A percentile compares a stretch with the other conserved stretches of the same genome.
These are phyloP conservation scores for Xylaria cubensis DNA, from an alignment of 495 filamentous ascomycete genomes.

Conservation along the genomic window DNA sequence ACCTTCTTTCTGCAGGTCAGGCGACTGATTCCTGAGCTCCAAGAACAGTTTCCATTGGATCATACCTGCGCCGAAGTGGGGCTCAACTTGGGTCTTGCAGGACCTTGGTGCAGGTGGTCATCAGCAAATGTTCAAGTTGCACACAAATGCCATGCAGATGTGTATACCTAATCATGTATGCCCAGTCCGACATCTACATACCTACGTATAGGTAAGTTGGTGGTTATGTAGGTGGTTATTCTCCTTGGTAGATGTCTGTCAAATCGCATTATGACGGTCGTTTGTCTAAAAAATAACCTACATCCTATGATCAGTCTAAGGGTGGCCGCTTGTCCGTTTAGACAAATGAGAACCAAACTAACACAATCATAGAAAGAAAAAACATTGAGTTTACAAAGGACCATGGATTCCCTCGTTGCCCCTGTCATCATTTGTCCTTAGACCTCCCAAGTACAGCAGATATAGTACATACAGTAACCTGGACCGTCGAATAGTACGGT, in stretches of 20 bases:
- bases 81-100: constrained; percentile 22
- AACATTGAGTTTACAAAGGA: not conserved
- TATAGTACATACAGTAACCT: not conserved
- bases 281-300: not conserved
- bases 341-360: not conserved
- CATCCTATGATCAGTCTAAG: not conserved
- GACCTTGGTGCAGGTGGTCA: constrained; percentile 27
- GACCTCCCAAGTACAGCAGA: not conserved
- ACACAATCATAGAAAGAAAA: not conserved
- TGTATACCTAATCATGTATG: constrained; percentile 16
- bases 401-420: constrained; percentile 12
- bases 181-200: constrained; percentile 20
- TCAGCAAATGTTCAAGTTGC: constrained; percentile 21
- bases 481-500: constrained; percentile 4
- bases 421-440: constrained; percentile 13
- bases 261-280: not conserved
- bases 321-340: not conserved
- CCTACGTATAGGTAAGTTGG: not conserved
- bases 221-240: not conserved
- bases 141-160: constrained; percentile 24
- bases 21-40: constrained; percentile 27
- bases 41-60: constrained; percentile 16
- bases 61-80: constrained; percentile 26
- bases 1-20: constrained; percentile 30
- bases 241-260: not conserved